These are phyloP conservation scores for Hypoxylon lienhwacheense DNA, from an alignment of 495 filamentous ascomycete genomes.

Conservation along the genomic window DNA sequence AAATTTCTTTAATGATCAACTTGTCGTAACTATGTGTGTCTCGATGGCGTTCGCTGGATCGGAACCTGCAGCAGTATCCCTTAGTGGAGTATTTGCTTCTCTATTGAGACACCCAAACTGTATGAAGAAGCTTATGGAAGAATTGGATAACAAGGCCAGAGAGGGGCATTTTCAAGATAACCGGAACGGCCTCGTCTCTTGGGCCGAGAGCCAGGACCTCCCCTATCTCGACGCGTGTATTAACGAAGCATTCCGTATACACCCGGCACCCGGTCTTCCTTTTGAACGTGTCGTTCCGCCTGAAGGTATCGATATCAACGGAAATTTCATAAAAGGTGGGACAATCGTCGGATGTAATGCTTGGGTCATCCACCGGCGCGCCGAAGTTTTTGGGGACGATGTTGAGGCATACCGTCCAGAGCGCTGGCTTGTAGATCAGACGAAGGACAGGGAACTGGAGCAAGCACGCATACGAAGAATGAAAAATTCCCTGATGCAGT, in stretches of 20 bases:
- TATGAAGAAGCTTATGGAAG: conserved; percentile 47
- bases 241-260: conserved; percentile 62
- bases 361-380: conserved; percentile 57
- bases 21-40: conserved; percentile 53
- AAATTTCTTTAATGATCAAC: conserved; percentile 51
- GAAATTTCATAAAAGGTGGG: conserved; percentile 53
- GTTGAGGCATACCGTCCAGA: conserved; percentile 56
- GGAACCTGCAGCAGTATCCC: conserved; percentile 60
- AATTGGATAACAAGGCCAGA: conserved; percentile 40
- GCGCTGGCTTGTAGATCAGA: conserved; percentile 47
- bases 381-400: conserved; percentile 54
- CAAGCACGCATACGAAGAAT: conserved; percentile 21
- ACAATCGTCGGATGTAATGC: conserved; percentile 55
- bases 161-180: conserved; percentile 46
- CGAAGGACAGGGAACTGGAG: conserved; percentile 44
- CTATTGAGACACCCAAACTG: conserved; percentile 47
- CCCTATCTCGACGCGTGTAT: conserved; percentile 67
- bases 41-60: conserved; percentile 58
- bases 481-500: conserved; percentile 41
- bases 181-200: conserved; percentile 9
- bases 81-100: conserved; percentile 56
- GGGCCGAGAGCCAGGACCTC: conserved; percentile 48
- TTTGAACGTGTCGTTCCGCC: conserved; percentile 57
- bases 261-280: conserved; percentile 54
- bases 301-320: conserved; percentile 53